Evolutionary conservation across 352 stramenopile species (phyloP).

Genomic region (Pythium insidiosum): DNA sequence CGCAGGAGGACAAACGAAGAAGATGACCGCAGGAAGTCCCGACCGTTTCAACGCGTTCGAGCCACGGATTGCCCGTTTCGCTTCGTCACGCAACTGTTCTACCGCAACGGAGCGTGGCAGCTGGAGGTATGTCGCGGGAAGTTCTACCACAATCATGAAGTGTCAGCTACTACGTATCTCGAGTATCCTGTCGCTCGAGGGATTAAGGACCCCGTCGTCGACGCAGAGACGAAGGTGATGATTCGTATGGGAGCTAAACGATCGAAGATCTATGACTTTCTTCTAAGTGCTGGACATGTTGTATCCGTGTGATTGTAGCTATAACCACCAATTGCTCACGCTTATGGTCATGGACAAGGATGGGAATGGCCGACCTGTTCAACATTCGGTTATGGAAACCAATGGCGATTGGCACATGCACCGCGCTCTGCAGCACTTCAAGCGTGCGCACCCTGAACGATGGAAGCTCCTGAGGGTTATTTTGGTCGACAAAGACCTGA

Average conservation of each 20-base stretch:
- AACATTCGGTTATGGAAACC: conserved; percentile 6
- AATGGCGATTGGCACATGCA: conserved; percentile 10
- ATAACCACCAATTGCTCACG: conserved; percentile 14
- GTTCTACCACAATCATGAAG: background rate
- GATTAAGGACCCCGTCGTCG: background rate
- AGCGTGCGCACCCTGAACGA: background rate
- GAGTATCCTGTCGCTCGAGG: background rate
- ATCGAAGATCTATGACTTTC: background rate
- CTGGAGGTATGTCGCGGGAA: background rate
- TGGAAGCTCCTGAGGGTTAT: conserved; percentile 1
- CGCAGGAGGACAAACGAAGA: background rate
- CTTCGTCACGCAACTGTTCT: background rate
- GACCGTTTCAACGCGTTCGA: background rate
- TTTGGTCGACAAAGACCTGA: conserved; percentile 15
- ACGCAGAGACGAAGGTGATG: background rate
- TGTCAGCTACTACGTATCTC: background rate
- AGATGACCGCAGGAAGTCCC: background rate
- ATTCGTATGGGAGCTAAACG: background rate
- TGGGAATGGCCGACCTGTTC: conserved; percentile 5
- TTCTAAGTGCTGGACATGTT: background rate
- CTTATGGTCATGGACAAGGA: conserved; percentile 18
- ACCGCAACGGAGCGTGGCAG: background rate
- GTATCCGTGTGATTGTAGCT: background rate
- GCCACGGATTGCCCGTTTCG: background rate
- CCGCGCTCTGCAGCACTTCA: background rate